Base-by-base conservation (phyloP, 495 filamentous ascomycete genomes). In the Daldinia vernicosa region DNA sequence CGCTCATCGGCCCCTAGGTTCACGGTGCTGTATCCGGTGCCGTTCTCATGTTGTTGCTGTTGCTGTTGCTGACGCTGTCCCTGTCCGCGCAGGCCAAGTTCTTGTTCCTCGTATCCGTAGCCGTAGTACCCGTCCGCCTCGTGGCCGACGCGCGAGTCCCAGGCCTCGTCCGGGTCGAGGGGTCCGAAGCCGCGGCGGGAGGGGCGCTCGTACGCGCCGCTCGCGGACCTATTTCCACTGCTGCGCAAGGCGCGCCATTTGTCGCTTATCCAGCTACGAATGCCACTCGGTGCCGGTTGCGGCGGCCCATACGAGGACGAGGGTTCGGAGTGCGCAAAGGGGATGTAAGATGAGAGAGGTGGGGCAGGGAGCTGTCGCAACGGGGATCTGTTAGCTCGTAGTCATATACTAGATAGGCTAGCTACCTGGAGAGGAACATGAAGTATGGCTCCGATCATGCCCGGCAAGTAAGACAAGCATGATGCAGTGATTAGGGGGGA, bases 121-220 rank as follows among this genome's bases (percentile, higher is more conserved):
- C 78, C 77, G 51, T 77, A 77, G 37, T 65, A 60, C 6, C 82
- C 85, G 72, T 88, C 86, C 14, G 84, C 86, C 74, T 90, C 89
- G 57, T 84, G 80, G 37, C 87, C 89, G 4, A 93, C 90, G 35
- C 88, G 75, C 54, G 89, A 70, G 80, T 92, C 89, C 90, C 90
- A 93, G 26, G 90, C 89, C 64, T 90, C 89, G 76, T 93, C 90
- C 0, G 89, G 90, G 74, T 93, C 90, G 28, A 91, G 80, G 19
- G 83, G 74, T 37, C 83, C 82, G 77, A 83, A 84, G 40, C 82
- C 81, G 40, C 84, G 75, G 24, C 56, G 76, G 9, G 80, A 74
- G 6, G 78, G 76, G 32, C 80, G 74, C 74, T 92, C 90, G 81
- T 92, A 92, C 26, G 89, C 89, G 59, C 89, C 89, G 0, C 83